Base-by-base conservation (phyloP, 306 rosid genomes). In the Sesbania bispinosa region DNA sequence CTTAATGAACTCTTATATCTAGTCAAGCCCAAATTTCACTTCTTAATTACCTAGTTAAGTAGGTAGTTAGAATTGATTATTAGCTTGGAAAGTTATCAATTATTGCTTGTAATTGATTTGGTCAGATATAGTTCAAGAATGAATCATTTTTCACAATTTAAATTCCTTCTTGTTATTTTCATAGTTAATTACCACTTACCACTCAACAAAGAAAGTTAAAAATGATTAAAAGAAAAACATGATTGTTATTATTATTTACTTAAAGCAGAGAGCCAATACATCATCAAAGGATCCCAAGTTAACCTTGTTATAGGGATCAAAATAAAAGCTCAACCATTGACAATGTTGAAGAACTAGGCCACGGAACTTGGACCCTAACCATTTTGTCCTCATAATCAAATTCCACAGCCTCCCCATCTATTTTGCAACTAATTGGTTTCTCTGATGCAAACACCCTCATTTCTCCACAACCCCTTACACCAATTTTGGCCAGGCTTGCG, bases 381-480 rank as follows among this genome's bases (percentile, higher is more conserved):
- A 86, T 81, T 33, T 50, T 61, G 36, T 79, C 86, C 50, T 42
- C 79, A 15, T 85, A 88, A 19, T 73, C 81, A 83, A 85, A 86
- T 52, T 73, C 41, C 47, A 76, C 80, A 29, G 6, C 72, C 2
- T 39, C 80, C 33, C 89, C 95, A 72, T 76, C 87, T n/a, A 85
- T 64, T 73, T 73, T 85, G 62, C 90, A 88, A 39, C 42, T 38
- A 23, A 4, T 26, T 3, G 97, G 92, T 64, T 71, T 57, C 69
- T 83, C 81, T 0, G 95, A 85, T 6, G 89, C 85, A 11, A 86
- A 86, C 47, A 77, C 82, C 27, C 79, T 83, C 85, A 83, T 81
- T 23, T 86, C 90, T 50, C 92, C 95, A 51, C 81, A 62, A 2
- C 95, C 95, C 62, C 36, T 80, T 1, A 76, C 67, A 52, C 82